Base-by-base conservation (phyloP, 345 rosid species). In the Hypericum androsaemum region DNA sequence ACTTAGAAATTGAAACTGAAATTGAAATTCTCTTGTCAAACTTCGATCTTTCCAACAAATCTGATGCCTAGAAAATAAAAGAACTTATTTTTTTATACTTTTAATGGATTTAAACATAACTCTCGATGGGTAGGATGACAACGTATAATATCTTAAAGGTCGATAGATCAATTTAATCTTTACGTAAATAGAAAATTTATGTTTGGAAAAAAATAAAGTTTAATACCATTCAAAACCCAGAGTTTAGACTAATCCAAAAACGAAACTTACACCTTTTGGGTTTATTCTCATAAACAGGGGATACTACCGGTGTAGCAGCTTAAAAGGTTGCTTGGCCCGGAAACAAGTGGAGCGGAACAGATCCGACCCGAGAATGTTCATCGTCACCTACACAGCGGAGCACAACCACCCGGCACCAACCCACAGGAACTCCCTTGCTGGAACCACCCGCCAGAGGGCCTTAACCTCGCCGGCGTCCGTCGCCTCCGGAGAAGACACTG, bases 271-370 rank as follows among this genome's bases (percentile, higher is more conserved):
- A 22, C 56, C 52, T 2, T 42, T 49, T 59, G 32, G 1, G 32
- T 22, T 57, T 65, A 28, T 7, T 5, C 35, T 41, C 41, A 52
- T 15, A 32, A 56, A 69, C 89, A 92, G 97, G 75, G 90, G 95
- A 16, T 83, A 94, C 60, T 88, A 88, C 76, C 81, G 83, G 80
- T 88, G 99, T 62, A 88, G 97, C 64, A 92, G 87, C 54, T 92
- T 94, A 49, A 88, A 87, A 60, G 94, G 94, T 9, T 88, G 97
- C 73, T 74, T 92, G 71, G 97, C 99, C 64, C 77, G 99, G 42
- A 88, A 92, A 66, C 98, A 92, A 73, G 95, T 85, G 76, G 97
- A 92, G 83, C 75, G 95, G 57, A 80, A 86, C 74, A 85, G 95
- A 92, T 83, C 97, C 72, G 85, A 92, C 66, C 95, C 99, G 43